These are phyloP conservation scores for Penicillium steckii DNA, from an alignment of 495 filamentous ascomycete species.

Conservation along the genomic window DNA sequence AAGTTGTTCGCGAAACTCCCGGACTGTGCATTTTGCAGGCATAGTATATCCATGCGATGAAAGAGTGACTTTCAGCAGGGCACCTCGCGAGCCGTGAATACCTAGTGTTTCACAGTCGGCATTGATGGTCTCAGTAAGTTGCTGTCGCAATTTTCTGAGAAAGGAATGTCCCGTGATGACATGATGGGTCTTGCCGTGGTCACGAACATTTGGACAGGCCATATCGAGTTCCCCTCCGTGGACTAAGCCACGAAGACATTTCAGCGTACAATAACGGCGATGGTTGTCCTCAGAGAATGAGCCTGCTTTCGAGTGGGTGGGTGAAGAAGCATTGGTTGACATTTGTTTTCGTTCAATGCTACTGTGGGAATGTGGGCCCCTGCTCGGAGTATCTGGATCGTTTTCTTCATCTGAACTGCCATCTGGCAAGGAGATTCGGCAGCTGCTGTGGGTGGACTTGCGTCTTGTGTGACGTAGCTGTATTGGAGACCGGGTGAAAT, in stretches of 20 bases:
- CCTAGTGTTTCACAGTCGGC: conserved; percentile 3
- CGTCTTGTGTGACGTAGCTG: conserved; percentile 6
- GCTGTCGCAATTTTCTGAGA: conserved; percentile 2
- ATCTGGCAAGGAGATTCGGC: neutral
- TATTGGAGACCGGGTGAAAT: conserved; percentile 19
- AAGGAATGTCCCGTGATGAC: conserved; percentile 4
- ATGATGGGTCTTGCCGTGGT: conserved; percentile 22
- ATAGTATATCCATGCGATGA: conserved; percentile 29
- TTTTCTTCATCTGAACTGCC: neutral
- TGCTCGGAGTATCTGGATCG: conserved; percentile 10
- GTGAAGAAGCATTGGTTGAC: neutral
- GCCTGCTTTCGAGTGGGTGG: neutral
- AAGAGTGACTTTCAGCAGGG: conserved; percentile 43
- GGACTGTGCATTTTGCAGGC: conserved; percentile 37
- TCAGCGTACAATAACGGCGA: conserved; percentile 36
- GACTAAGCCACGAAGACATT: conserved; percentile 38
- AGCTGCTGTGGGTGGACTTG: neutral
- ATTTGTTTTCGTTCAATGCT: neutral
- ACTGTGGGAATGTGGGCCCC: neutral
- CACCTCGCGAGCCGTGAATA: conserved; percentile 33
- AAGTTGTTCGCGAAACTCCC: conserved; percentile 19
- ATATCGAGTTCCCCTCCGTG: conserved; percentile 29
- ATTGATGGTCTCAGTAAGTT: conserved; percentile 8
- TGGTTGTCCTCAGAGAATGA: neutral
- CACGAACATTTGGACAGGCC: conserved; percentile 36